Percentiles rank a stretch among this genome's conserved stretches.
Evolutionary conservation across 768 basidiomycete genomes (phyloP).

Genomic region (Amanita brunnescens): DNA sequence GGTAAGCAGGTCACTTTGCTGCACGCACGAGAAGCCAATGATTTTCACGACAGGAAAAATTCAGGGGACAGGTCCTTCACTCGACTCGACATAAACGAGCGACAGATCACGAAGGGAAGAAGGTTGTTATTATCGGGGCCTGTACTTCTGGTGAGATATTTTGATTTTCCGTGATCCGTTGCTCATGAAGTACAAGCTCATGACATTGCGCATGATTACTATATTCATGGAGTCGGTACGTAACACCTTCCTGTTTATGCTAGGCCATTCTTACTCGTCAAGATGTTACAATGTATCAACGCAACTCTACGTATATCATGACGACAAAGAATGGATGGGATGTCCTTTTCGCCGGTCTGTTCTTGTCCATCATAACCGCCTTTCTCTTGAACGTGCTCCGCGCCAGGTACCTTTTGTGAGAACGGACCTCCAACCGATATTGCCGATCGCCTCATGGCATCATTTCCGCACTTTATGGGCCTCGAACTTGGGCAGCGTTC

Average conservation of each 20-base stretch:
- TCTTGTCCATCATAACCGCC: background rate
- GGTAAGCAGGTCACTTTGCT: slow-evolving; percentile 15
- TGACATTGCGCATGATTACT: slow-evolving; percentile 31
- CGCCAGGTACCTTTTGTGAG: slow-evolving; percentile 32
- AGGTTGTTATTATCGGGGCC: slow-evolving; percentile 56
- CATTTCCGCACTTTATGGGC: slow-evolving; percentile 30
- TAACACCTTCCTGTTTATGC: background rate
- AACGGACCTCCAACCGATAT: slow-evolving; percentile 37
- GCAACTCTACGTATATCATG: slow-evolving; percentile 3
- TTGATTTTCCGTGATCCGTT: background rate
- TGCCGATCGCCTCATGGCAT: slow-evolving; percentile 40
- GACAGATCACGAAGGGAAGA: slow-evolving; percentile 46
- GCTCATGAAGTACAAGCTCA: slow-evolving; percentile 18
- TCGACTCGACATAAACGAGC: slow-evolving; percentile 42
- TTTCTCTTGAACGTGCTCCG: background rate
- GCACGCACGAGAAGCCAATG: background rate
- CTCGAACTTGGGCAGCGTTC: slow-evolving; percentile 14
- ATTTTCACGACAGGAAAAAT: slow-evolving; percentile 19
- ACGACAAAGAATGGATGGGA: slow-evolving; percentile 18
- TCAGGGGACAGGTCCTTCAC: slow-evolving; percentile 46
- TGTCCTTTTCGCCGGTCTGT: slow-evolving; percentile 18
- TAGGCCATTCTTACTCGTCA: background rate
- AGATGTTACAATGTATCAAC: slow-evolving; percentile 5
- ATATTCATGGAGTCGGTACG: slow-evolving; percentile 5
- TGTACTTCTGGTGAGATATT: slow-evolving; percentile 40